Conservation (phyloP, 306 rosid species). For the Cicer judaicum region DNA sequence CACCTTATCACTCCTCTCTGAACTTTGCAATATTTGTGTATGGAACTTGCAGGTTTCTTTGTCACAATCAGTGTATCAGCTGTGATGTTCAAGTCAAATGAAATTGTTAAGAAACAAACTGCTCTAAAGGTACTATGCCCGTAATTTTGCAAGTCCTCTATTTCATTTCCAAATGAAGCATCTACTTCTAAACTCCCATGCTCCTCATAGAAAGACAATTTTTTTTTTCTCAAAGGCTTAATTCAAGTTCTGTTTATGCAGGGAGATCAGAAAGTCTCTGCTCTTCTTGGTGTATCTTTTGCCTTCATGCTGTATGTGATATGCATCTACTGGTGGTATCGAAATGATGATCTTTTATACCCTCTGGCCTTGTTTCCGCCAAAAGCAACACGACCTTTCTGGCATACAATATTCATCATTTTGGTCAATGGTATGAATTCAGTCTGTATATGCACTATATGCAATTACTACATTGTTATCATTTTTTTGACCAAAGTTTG, state of each 20-base stretch:
- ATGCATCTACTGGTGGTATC: conserved; percentile 81
- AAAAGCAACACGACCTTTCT: conserved; percentile 70
- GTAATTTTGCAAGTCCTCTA: conserved; percentile 23
- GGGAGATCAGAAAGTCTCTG: conserved; percentile 82
- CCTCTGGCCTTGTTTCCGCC: conserved; percentile 88
- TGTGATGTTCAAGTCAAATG: conserved; percentile 89
- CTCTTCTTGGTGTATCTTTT: conserved; percentile 59
- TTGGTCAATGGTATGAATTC: conserved; percentile 84
- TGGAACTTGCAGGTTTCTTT: conserved; percentile 77
- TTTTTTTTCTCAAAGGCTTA: conserved; percentile 31
- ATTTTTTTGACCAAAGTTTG: conserved; percentile 27
- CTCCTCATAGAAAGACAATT: not conserved
- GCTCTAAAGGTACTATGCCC: conserved; percentile 74
- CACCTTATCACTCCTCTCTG: not conserved
- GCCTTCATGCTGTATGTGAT: conserved; percentile 72
- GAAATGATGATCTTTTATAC: conserved; percentile 71
- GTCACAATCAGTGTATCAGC: conserved; percentile 81
- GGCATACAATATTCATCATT: conserved; percentile 86
- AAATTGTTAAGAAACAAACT: conserved; percentile 86
- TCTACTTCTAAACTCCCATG: conserved; percentile 8
- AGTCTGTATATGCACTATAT: not conserved
- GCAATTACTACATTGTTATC: conserved; percentile 19
- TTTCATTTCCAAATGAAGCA: conserved; percentile 27
- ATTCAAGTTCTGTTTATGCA: conserved; percentile 49
- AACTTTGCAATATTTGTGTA: conserved; percentile 33